Evolutionary conservation across 257 asterid genomes (phyloP).

Genomic region (Dorcoceras hygrometricum): DNA sequence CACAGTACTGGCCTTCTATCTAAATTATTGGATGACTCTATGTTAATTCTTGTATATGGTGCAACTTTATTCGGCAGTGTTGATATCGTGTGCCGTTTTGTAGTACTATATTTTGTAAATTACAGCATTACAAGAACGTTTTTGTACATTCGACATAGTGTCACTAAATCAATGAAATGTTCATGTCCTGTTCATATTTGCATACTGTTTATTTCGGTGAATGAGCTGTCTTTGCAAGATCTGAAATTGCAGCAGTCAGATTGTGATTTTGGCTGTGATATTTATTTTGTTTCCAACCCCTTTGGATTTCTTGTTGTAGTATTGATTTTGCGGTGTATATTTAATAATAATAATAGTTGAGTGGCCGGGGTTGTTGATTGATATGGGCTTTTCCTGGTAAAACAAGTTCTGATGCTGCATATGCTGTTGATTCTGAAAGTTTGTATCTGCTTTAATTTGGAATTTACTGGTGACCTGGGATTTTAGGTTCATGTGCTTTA

Average conservation of each 20-base stretch:
- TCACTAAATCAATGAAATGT: too few species aligned
- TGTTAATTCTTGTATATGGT: too few species aligned
- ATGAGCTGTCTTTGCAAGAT: slow-evolving; percentile 1
- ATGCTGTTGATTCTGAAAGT: neutral
- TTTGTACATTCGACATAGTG: too few species aligned
- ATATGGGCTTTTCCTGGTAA: neutral
- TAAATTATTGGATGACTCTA: too few species aligned
- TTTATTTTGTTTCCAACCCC: neutral
- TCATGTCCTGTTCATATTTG: too few species aligned
- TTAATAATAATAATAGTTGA: neutral
- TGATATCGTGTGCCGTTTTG: too few species aligned
- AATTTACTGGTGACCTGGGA: too few species aligned
- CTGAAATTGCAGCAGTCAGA: neutral
- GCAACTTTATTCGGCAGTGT: too few species aligned
- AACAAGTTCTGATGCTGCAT: neutral
- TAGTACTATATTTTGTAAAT: too few species aligned
- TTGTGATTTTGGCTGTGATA: neutral
- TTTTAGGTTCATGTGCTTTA: neutral
- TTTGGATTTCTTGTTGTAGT: neutral
- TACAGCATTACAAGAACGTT: too few species aligned
- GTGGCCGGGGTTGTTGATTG: neutral
- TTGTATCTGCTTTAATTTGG: neutral
- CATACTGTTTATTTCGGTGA: neutral
- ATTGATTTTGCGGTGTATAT: neutral
- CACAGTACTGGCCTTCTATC: too few species aligned